phyloP scores from a whole-genome alignment of 2,329 filamentous ascomycete genomes.

The Trichoderma oligosporum region DNA sequence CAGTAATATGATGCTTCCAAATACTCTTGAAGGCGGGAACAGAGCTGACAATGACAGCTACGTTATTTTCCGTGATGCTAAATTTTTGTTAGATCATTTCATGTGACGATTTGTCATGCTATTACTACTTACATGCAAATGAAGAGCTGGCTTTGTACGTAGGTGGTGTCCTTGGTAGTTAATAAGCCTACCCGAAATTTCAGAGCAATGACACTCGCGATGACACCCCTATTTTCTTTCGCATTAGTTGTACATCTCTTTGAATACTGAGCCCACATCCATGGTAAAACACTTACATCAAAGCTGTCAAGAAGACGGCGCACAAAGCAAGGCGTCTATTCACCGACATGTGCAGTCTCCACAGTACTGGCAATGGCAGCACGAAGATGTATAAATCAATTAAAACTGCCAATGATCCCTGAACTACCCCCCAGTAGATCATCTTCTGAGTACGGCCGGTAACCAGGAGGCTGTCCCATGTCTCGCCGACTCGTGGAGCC shows the following conservation, averaged over 20 bases:
- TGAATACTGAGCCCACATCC: background rate
- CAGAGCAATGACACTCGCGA: slow-evolving; percentile 2
- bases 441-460: slow-evolving; percentile 1
- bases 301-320: slow-evolving; percentile 21
- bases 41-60: slow-evolving; percentile 23
- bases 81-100: background rate
- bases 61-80: slow-evolving; percentile 22
- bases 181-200: background rate
- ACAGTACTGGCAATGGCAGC: slow-evolving; percentile 19
- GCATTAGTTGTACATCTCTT: background rate
- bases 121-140: slow-evolving; percentile 8
- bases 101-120: background rate
- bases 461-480: background rate
- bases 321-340: slow-evolving; percentile 16
- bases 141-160: background rate
- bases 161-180: background rate
- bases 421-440: background rate
- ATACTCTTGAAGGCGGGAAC: slow-evolving; percentile 20
- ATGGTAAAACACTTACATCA: slow-evolving; percentile 9
- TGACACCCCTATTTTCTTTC: background rate
- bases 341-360: slow-evolving; percentile 15
- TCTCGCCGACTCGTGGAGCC: background rate
- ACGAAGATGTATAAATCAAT: slow-evolving; percentile 24
- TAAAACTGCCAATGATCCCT: slow-evolving; percentile 12
- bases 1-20: background rate